A percentile compares a stretch with the other conserved stretches of the same genome.
phyloP scores from a whole-genome alignment of 2,329 filamentous ascomycete genomes.

The Diaporthe sp. region DNA sequence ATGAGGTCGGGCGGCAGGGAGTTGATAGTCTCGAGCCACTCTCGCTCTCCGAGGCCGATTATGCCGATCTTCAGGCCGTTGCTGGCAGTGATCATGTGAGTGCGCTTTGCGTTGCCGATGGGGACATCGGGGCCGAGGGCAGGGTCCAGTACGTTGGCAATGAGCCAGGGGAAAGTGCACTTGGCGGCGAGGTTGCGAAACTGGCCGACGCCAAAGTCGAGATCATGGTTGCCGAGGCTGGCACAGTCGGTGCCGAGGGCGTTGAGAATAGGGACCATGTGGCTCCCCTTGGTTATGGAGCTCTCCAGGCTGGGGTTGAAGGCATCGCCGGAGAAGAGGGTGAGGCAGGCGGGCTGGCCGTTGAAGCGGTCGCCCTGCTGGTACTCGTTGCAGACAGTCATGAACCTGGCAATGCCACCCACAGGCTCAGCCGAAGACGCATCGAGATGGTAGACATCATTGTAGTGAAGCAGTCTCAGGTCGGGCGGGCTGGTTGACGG shows the following conservation, averaged over 20 bases:
- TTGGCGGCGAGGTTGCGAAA: conserved; percentile 79
- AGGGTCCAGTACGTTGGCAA: conserved; percentile 89
- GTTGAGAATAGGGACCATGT: conserved; percentile 92
- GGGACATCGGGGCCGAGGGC: conserved; percentile 81
- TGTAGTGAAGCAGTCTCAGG: conserved; percentile 88
- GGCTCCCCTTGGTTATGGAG: conserved; percentile 87
- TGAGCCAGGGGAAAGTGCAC: conserved; percentile 89
- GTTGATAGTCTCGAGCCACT: conserved; percentile 93
- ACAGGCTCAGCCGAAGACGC: conserved; percentile 81
- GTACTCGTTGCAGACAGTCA: conserved; percentile 83
- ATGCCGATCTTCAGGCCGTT: conserved; percentile 90
- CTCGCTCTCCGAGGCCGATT: conserved; percentile 86
- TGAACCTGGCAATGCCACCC: conserved; percentile 85
- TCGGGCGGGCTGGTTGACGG: conserved; percentile 64
- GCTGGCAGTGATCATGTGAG: conserved; percentile 81
- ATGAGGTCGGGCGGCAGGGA: conserved; percentile 83
- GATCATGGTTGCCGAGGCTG: conserved; percentile 92
- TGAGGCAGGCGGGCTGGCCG: conserved; percentile 75
- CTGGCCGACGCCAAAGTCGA: conserved; percentile 90
- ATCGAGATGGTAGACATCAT: conserved; percentile 94
- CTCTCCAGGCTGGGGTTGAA: conserved; percentile 94
- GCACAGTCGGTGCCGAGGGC: conserved; percentile 81
- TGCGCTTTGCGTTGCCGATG: conserved; percentile 81
- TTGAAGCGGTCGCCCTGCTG: conserved; percentile 70
- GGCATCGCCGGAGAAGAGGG: conserved; percentile 91